Conservation (phyloP, 164 flowering plant genomes). For the Hamamelis virginiana region DNA sequence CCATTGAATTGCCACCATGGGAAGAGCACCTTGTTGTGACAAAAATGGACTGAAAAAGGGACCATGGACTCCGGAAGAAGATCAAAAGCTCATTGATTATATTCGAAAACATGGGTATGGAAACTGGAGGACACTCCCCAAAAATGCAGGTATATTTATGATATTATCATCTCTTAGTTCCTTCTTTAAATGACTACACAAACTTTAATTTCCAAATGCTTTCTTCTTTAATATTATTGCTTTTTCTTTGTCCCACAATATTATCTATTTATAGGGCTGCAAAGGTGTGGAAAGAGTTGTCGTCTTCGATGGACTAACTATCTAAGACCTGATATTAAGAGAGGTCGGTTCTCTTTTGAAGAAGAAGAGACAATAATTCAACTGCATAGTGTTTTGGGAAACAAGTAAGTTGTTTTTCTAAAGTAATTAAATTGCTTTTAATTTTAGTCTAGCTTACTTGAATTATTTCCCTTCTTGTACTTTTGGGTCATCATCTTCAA, state of each 20-base stretch:
- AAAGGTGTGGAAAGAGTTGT: constrained; percentile 87
- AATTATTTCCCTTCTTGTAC: background rate
- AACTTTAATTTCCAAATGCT: background rate
- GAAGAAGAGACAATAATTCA: constrained; percentile 84
- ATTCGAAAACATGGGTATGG: constrained; percentile 80
- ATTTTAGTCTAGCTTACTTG: too few species aligned
- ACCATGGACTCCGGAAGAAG: constrained; percentile 95
- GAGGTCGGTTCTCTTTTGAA: constrained; percentile 76
- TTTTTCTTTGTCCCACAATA: too few species aligned
- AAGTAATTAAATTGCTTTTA: too few species aligned
- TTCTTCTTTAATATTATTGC: too few species aligned
- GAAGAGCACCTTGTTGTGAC: constrained; percentile 93
- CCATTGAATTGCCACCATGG: constrained; percentile 61
- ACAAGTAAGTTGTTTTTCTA: constrained; percentile 45
- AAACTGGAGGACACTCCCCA: constrained; percentile 91
- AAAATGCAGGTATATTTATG: constrained; percentile 77
- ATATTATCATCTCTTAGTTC: too few species aligned
- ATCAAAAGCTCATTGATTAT: constrained; percentile 78
- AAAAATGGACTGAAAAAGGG: constrained; percentile 88
- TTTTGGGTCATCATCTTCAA: background rate
- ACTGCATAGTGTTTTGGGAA: constrained; percentile 67
- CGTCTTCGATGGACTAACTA: constrained; percentile 82
- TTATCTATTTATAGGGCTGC: constrained; percentile 42
- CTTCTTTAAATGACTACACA: background rate
- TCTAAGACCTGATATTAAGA: constrained; percentile 75